phyloP scores from a whole-genome alignment of 192 early-diverging fungal genomes.

The Backusella westeae region DNA sequence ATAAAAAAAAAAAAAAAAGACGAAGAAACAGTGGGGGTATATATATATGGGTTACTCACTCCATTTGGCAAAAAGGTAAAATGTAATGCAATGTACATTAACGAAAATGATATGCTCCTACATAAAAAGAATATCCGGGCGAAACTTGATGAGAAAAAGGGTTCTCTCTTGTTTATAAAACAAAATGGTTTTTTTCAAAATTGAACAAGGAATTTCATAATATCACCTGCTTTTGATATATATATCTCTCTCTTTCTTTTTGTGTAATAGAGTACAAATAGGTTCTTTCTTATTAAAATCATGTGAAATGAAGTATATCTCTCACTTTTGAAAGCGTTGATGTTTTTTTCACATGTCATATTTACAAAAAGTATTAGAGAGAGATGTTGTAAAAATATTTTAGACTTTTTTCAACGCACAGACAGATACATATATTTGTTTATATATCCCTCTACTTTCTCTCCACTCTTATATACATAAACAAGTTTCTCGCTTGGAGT shows the following conservation, averaged over 20 bases:
- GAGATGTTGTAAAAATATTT: background rate
- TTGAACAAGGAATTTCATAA: background rate
- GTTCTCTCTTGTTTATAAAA: background rate
- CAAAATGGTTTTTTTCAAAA: background rate
- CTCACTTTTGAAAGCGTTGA: background rate
- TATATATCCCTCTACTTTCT: background rate
- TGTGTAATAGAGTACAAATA: background rate
- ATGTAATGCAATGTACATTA: background rate
- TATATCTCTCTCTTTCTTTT: background rate
- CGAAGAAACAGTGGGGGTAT: too few relatives aligned
- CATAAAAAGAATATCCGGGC: background rate
- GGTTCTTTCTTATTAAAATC: background rate
- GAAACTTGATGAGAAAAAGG: background rate
- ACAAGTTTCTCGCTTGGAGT: background rate
- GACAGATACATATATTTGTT: background rate
- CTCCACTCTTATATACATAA: background rate
- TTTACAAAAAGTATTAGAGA: background rate
- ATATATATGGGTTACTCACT: too few relatives aligned
- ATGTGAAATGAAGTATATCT: background rate
- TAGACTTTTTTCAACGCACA: background rate
- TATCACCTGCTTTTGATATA: background rate
- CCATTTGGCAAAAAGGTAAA: background rate
- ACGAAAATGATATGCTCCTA: background rate
- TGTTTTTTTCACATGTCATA: conserved; percentile 8
- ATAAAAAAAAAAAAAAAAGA: too few relatives aligned